A percentile compares a stretch with the other conserved stretches of the same genome.
Conservation (phyloP, 352 stramenopile genomes). For the Thraustochytrium sp. region DNA sequence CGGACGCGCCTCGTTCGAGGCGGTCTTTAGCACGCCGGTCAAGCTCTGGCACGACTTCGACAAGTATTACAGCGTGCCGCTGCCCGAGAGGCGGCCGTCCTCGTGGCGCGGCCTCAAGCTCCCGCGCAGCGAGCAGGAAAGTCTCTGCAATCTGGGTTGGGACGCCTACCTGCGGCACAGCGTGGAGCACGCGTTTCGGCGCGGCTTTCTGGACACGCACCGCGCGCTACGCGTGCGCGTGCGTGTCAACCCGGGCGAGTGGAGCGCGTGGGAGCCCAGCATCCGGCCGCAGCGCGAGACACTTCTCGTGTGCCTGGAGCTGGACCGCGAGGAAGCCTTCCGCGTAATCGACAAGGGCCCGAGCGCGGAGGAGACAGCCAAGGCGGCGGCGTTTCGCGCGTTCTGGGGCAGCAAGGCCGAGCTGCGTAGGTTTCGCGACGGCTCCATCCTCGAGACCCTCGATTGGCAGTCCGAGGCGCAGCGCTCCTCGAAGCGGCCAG, state of each 20-base stretch:
- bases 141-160: constrained; percentile 66
- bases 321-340: constrained; percentile 66
- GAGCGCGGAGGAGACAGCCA: constrained; percentile 66
- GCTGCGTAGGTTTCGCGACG: constrained; percentile 78
- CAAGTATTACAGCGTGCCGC: constrained; percentile 72
- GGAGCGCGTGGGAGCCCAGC: neutral
- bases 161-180: constrained; percentile 66
- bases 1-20: neutral
- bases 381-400: constrained; percentile 62
- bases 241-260: constrained; percentile 45
- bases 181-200: constrained; percentile 55
- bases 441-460: constrained; percentile 74
- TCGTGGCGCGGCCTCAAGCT: constrained; percentile 62
- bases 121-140: constrained; percentile 58
- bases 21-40: neutral
- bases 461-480: constrained; percentile 63
- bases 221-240: constrained; percentile 63
- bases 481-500: neutral
- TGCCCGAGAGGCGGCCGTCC: constrained; percentile 56
- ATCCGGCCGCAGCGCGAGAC: neutral
- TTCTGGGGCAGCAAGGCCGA: constrained; percentile 81
- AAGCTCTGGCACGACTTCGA: constrained; percentile 58
- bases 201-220: constrained; percentile 59
- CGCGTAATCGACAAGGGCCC: constrained; percentile 80
- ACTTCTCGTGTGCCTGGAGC: constrained; percentile 67